These are phyloP conservation scores for Diophrys sp. DNA, from an alignment of 73 alveolate genomes.

Conservation along the genomic window DNA sequence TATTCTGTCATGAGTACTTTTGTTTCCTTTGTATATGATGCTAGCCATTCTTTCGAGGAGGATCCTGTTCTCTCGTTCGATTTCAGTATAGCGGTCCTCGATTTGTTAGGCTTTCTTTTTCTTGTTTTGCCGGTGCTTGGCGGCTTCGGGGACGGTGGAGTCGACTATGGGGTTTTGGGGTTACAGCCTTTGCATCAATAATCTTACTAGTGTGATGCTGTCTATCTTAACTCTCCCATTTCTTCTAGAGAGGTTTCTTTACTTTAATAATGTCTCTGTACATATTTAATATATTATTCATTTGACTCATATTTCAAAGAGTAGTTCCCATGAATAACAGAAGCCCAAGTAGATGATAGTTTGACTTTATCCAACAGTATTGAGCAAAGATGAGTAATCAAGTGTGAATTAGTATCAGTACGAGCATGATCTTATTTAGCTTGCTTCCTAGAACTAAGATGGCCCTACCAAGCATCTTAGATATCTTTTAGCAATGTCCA, in stretches of 20 bases:
- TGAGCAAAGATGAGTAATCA: not conserved
- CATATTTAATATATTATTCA: slow-evolving; percentile 13
- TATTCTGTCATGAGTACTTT: not conserved
- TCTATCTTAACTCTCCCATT: slow-evolving; percentile 46
- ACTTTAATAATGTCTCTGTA: slow-evolving; percentile 57
- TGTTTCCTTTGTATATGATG: slow-evolving; percentile 18
- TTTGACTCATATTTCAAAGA: not conserved
- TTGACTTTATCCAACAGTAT: not conserved
- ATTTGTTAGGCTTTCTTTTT: slow-evolving; percentile 6
- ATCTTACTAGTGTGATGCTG: slow-evolving; percentile 47
- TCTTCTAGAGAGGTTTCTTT: slow-evolving; percentile 50
- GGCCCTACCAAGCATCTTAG: not conserved
- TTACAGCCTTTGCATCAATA: slow-evolving; percentile 21
- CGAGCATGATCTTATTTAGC: not conserved
- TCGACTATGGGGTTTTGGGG: slow-evolving; percentile 3
- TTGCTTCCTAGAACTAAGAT: not conserved
- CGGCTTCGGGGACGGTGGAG: not conserved
- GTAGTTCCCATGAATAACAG: not conserved
- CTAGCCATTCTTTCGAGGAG: slow-evolving; percentile 62
- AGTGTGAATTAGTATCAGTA: not conserved
- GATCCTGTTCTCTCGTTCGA: slow-evolving; percentile 68
- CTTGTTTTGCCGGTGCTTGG: not conserved
- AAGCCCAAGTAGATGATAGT: not conserved
- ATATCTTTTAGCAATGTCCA: not conserved
- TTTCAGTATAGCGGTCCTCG: slow-evolving; percentile 55